A percentile compares a stretch with the other conserved stretches of the same genome.
Conservation (phyloP, 345 rosid genomes). For the Moringa oleifera region DNA sequence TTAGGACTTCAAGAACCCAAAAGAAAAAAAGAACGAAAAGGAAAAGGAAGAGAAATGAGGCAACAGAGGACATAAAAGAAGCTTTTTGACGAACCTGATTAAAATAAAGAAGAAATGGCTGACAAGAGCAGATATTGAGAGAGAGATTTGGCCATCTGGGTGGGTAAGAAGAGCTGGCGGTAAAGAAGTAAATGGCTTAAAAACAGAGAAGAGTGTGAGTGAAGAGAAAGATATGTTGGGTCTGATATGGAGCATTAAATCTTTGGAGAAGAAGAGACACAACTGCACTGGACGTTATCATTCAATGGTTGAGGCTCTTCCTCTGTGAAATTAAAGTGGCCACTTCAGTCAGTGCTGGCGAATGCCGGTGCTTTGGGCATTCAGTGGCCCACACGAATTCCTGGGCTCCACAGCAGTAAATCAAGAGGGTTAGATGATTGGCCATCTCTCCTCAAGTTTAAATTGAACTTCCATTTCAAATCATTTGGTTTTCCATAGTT, state of each 20-base stretch:
- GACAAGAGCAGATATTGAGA: neutral
- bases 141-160: constrained; percentile 5
- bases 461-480: neutral
- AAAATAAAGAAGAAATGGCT: constrained; percentile 13
- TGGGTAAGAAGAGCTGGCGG: constrained; percentile 1
- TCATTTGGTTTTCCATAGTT: neutral
- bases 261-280: constrained; percentile 13
- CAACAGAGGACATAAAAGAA: neutral
- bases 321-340: constrained; percentile 12
- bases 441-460: neutral
- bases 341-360: neutral
- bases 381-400: constrained; percentile 17
- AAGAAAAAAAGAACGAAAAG: neutral
- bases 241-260: constrained; percentile 23
- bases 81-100: neutral
- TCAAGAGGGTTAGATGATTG: neutral
- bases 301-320: constrained; percentile 11
- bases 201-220: constrained; percentile 3
- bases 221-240: constrained; percentile 16
- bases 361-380: too few species aligned
- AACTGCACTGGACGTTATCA: constrained; percentile 12
- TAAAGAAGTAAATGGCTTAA: constrained; percentile 3
- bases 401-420: constrained; percentile 15
- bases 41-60: neutral
- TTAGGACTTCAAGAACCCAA: neutral